Evolutionary conservation across 1,284 basidiomycete genomes (phyloP).

Genomic region (Pseudozyma flocculosa): DNA sequence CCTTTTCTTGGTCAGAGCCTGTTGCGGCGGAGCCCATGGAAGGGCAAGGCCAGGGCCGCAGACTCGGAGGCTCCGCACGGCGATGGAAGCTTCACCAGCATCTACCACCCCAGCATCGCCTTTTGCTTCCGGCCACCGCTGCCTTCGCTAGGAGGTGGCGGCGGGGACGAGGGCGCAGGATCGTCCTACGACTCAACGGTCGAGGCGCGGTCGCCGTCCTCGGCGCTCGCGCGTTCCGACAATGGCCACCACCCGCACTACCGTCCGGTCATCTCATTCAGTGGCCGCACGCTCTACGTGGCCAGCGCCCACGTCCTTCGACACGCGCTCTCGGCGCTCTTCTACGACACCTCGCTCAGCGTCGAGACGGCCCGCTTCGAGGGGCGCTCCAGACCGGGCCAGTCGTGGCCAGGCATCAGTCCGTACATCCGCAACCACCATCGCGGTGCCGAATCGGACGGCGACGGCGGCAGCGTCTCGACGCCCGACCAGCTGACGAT

Average conservation of each 20-base stretch:
- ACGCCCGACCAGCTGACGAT: too few relatives aligned
- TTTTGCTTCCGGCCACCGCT: constrained; percentile 40
- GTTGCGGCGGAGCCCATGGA: constrained; percentile 10
- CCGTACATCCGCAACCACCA: constrained; percentile 9
- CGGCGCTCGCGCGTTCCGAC: background rate
- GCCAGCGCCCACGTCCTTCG: constrained; percentile 44
- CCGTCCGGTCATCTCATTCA: constrained; percentile 41
- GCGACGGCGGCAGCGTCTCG: background rate
- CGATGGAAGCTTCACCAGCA: constrained; percentile 14
- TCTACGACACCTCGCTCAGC: constrained; percentile 33
- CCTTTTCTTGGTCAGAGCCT: constrained; percentile 29
- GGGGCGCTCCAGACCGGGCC: constrained; percentile 19
- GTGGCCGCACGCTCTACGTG: constrained; percentile 46
- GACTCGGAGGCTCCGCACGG: background rate
- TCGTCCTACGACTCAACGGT: too few relatives aligned
- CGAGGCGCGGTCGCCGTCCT: too few relatives aligned
- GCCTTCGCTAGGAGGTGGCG: constrained; percentile 19
- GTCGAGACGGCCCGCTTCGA: constrained; percentile 40
- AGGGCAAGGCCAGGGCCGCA: constrained; percentile 5
- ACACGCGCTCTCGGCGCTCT: constrained; percentile 42
- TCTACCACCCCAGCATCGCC: constrained; percentile 42
- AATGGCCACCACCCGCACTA: background rate
- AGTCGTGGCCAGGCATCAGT: constrained; percentile 31
- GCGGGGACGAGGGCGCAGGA: constrained; percentile 1
- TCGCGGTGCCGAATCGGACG: constrained; percentile 1